These are phyloP conservation scores for California macrophylla DNA, from an alignment of 441 rosid species.

Conservation along the genomic window DNA sequence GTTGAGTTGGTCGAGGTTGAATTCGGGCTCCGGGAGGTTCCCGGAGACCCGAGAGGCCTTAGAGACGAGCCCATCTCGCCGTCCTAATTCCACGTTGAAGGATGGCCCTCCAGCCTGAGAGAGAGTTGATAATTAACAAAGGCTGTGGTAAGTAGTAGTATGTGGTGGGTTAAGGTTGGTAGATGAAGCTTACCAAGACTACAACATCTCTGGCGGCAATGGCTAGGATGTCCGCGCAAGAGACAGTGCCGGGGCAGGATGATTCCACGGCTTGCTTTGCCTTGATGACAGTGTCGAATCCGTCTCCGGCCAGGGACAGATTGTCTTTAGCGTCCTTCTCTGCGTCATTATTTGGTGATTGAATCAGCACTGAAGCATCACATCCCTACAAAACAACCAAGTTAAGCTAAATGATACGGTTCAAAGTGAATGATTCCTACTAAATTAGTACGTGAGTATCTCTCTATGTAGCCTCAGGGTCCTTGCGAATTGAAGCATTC, in stretches of 20 bases:
- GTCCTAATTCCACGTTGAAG: conserved; percentile 63
- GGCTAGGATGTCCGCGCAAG: conserved; percentile 48
- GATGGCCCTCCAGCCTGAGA: conserved; percentile 68
- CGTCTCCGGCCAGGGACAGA: conserved; percentile 49
- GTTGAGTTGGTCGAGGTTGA: conserved; percentile 37
- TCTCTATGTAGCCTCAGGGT: too few species aligned
- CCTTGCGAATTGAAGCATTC: too few species aligned
- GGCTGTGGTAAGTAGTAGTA: too few species aligned
- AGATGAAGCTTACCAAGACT: conserved; percentile 26
- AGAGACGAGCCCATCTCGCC: conserved; percentile 58
- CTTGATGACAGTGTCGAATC: conserved; percentile 43
- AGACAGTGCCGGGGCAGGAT: conserved; percentile 38
- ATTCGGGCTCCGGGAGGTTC: conserved; percentile 53
- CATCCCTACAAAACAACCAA: conserved; percentile 38
- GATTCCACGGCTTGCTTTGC: conserved; percentile 43
- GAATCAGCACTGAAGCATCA: conserved; percentile 39
- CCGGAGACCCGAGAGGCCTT: conserved; percentile 47
- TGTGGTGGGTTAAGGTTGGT: too few species aligned
- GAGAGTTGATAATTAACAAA: neutral
- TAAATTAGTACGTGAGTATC: too few species aligned
- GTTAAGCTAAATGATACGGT: too few species aligned
- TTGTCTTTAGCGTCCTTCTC: conserved; percentile 46
- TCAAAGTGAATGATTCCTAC: too few species aligned
- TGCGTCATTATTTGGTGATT: conserved; percentile 42
- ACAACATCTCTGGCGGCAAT: conserved; percentile 49